Evolutionary conservation across 805 yeast genomes (phyloP).

Genomic region (Candida qinlingensis): DNA sequence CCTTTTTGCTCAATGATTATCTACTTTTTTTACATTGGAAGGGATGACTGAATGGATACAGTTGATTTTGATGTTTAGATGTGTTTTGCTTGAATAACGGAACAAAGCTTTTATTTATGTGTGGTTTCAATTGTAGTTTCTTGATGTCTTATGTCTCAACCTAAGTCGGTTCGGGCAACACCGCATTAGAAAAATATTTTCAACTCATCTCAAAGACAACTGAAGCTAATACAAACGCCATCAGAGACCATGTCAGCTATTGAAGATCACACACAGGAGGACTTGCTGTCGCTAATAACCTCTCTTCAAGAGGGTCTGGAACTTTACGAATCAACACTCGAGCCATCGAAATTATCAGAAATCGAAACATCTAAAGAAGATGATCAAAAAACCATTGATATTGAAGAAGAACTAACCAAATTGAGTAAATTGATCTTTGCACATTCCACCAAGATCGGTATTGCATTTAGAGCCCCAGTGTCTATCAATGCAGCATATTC

Average conservation of each 20-base stretch:
- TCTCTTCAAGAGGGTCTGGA: constrained; percentile 18
- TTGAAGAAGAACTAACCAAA: constrained; percentile 52
- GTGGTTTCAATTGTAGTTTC: too few species aligned
- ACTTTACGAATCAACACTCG: constrained; percentile 9
- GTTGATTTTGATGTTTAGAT: background rate
- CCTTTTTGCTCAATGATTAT: background rate
- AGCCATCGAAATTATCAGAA: constrained; percentile 2
- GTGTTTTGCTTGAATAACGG: background rate
- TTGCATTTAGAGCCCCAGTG: constrained; percentile 60
- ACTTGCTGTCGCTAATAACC: constrained; percentile 15
- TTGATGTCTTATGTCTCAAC: too few species aligned
- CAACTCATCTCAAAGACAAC: background rate
- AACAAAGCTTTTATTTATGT: too few species aligned
- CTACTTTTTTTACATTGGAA: too few species aligned
- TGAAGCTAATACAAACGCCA: too few species aligned
- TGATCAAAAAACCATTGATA: constrained; percentile 23
- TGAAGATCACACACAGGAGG: constrained; percentile 13
- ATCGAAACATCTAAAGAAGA: background rate
- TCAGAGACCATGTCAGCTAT: background rate
- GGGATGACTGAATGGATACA: background rate
- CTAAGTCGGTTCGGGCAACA: background rate
- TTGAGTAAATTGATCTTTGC: constrained; percentile 58
- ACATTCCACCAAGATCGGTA: constrained; percentile 72
- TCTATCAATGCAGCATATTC: constrained; percentile 42
- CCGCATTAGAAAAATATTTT: background rate